Conservation (phyloP, 768 basidiomycete species). For the Fibroporia radiculosa region DNA sequence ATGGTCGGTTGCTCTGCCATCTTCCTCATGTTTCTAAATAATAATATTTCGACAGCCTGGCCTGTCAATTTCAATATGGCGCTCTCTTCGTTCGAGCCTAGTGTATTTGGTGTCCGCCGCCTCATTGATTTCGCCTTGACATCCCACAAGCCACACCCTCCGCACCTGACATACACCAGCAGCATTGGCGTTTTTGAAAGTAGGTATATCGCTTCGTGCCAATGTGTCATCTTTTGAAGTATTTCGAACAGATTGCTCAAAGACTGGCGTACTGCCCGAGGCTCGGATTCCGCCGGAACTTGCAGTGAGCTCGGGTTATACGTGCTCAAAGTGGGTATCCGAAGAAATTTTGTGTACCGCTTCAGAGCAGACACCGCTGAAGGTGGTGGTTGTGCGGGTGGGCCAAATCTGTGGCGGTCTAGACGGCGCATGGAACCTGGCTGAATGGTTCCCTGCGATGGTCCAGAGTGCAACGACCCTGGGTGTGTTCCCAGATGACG, state of each 20-base stretch:
- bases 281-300: constrained; percentile 8
- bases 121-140: background rate
- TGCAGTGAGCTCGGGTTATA: constrained; percentile 33
- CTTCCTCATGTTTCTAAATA: background rate
- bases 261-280: constrained; percentile 15
- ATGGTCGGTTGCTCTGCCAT: background rate
- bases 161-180: background rate
- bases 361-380: constrained; percentile 20
- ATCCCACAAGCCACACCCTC: background rate
- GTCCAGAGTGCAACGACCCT: constrained; percentile 14
- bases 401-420: constrained; percentile 36
- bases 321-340: constrained; percentile 30
- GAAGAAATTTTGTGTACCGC: constrained; percentile 30
- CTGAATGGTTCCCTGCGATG: constrained; percentile 38
- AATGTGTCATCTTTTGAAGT: background rate
- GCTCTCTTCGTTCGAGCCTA: background rate
- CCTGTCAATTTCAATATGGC: background rate
- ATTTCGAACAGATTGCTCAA: background rate
- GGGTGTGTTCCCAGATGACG: background rate
- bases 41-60: background rate
- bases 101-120: background rate
- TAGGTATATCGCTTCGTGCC: background rate
- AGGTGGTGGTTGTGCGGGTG: constrained; percentile 30
- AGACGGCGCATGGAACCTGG: constrained; percentile 35
- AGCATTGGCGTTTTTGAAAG: background rate